A percentile compares a stretch with the other conserved stretches of the same genome.
phyloP scores from a whole-genome alignment of 148 eudicot genomes.

The Drosera capensis region DNA sequence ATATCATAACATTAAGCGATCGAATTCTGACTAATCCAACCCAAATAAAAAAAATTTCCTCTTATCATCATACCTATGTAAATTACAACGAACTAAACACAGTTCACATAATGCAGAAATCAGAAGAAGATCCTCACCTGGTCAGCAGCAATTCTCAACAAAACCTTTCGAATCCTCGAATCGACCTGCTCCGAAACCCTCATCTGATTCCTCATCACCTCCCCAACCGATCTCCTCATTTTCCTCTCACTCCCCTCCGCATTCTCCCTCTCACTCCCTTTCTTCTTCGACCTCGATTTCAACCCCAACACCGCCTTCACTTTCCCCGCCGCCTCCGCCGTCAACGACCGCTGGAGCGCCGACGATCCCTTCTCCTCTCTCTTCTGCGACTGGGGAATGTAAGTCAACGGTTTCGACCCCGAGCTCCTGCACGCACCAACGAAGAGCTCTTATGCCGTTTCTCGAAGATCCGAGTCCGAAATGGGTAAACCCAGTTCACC shows the following conservation, averaged over 20 bases:
- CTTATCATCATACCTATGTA: too few relatives aligned
- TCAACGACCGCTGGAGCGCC: slow-evolving; percentile 34
- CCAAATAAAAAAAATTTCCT: too few relatives aligned
- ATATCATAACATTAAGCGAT: too few relatives aligned
- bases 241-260: slow-evolving; percentile 11
- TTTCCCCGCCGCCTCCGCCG: slow-evolving; percentile 51
- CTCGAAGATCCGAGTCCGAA: slow-evolving; percentile 63
- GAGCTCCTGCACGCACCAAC: slow-evolving; percentile 72
- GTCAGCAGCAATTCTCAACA: slow-evolving; percentile 65
- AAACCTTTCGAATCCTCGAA: slow-evolving; percentile 67
- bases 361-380: slow-evolving; percentile 11
- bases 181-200: slow-evolving; percentile 62
- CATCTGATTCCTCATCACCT: slow-evolving; percentile 82
- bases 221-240: slow-evolving; percentile 30
- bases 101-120: not conserved
- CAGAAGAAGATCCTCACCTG: slow-evolving; percentile 32
- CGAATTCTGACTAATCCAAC: too few relatives aligned
- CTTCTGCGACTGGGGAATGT: slow-evolving; percentile 33
- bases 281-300: slow-evolving; percentile 22
- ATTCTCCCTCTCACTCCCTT: slow-evolving; percentile 4
- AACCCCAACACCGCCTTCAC: slow-evolving; percentile 82
- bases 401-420: slow-evolving; percentile 56
- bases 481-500: slow-evolving; percentile 24
- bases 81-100: too few relatives aligned
- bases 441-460: slow-evolving; percentile 72